A percentile compares a stretch with the other conserved stretches of the same genome.
Evolutionary conservation across 1,284 basidiomycete species (phyloP).

Genomic region (Cerrena zonata): DNA sequence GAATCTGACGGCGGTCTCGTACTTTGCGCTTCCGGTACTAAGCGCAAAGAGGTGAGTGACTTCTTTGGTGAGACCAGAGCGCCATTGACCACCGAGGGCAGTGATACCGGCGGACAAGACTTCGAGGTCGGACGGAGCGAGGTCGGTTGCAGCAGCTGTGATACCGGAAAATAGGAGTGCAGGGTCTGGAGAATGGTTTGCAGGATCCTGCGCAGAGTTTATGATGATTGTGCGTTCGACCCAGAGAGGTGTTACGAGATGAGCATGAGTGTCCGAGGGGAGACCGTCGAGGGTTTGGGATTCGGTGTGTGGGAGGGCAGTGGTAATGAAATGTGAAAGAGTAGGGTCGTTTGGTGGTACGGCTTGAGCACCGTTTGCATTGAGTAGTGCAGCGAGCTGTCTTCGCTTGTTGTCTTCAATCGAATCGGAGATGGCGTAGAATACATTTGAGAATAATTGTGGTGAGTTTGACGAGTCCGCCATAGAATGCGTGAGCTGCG

Average conservation of each 20-base stretch:
- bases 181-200: slow-evolving; percentile 70
- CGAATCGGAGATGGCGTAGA: slow-evolving; percentile 22
- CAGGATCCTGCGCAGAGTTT: slow-evolving; percentile 50
- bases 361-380: slow-evolving; percentile 17
- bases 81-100: slow-evolving; percentile 79
- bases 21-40: slow-evolving; percentile 46
- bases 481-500: neutral
- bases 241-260: slow-evolving; percentile 42
- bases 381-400: slow-evolving; percentile 19
- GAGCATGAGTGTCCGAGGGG: slow-evolving; percentile 15
- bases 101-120: slow-evolving; percentile 68
- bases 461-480: too few relatives aligned
- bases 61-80: slow-evolving; percentile 69
- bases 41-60: slow-evolving; percentile 80
- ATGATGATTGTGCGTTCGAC: slow-evolving; percentile 59
- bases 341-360: slow-evolving; percentile 14
- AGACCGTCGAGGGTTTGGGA: slow-evolving; percentile 16
- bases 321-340: slow-evolving; percentile 26
- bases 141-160: slow-evolving; percentile 63
- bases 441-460: slow-evolving; percentile 19
- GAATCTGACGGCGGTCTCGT: slow-evolving; percentile 57
- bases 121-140: slow-evolving; percentile 61
- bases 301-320: slow-evolving; percentile 19
- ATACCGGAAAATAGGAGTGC: slow-evolving; percentile 78
- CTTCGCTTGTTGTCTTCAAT: slow-evolving; percentile 14